A percentile compares a stretch with the other conserved stretches of the same genome.
phyloP scores from a whole-genome alignment of 1,284 basidiomycete genomes.

The Somion occarium region DNA sequence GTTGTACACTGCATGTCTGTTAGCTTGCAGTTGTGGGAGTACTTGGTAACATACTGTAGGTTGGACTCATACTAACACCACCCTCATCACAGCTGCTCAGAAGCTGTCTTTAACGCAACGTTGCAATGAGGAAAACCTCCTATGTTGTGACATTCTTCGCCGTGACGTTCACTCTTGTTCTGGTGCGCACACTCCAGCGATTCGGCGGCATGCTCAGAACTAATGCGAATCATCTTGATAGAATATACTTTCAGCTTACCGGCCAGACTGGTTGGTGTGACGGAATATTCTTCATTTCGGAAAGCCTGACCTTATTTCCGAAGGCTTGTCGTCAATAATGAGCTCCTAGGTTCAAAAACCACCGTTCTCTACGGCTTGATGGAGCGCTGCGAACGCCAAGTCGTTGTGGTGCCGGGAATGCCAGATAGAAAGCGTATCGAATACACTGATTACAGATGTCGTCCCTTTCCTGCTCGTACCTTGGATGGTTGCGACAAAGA shows the following conservation, averaged over 20 bases:
- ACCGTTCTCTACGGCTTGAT: constrained; percentile 56
- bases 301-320: constrained; percentile 12
- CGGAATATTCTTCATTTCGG: constrained; percentile 16
- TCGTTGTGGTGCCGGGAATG: constrained; percentile 44
- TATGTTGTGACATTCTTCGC: constrained; percentile 57
- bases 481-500: constrained; percentile 59
- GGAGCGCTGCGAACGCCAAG: constrained; percentile 50
- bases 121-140: constrained; percentile 58
- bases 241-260: constrained; percentile 54
- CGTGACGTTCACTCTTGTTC: constrained; percentile 41
- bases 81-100: background rate
- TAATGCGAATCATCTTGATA: constrained; percentile 22
- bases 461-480: constrained; percentile 57
- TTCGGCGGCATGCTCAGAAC: background rate
- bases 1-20: too few relatives aligned
- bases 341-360: constrained; percentile 41
- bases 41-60: too few relatives aligned
- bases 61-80: too few relatives aligned
- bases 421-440: constrained; percentile 39
- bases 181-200: constrained; percentile 38
- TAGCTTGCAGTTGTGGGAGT: too few relatives aligned
- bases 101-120: background rate
- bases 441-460: constrained; percentile 57
- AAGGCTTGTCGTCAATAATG: constrained; percentile 57
- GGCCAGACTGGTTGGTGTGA: constrained; percentile 58